Conservation (phyloP, 352 stramenopile species). For the Lagenidium giganteum region DNA sequence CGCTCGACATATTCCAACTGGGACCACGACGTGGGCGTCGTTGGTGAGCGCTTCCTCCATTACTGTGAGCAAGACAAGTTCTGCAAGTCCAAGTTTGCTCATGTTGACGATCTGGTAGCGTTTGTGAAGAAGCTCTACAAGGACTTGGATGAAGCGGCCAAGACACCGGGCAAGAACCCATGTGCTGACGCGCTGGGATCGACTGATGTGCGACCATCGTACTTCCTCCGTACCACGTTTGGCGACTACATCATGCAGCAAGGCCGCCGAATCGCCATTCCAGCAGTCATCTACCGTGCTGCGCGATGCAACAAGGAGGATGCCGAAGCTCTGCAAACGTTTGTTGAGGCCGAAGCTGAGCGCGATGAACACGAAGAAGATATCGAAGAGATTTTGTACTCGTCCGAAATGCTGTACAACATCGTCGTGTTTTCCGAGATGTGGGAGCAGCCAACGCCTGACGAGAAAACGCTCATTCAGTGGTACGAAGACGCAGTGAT, state of each 20-base stretch:
- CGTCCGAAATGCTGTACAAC: constrained; percentile 73
- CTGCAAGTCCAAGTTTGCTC: constrained; percentile 60
- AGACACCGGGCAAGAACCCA: constrained; percentile 29
- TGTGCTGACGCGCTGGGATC: constrained; percentile 41
- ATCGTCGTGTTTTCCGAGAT: constrained; percentile 79
- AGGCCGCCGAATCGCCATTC: constrained; percentile 29
- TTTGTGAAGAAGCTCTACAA: constrained; percentile 32
- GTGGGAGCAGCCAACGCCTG: constrained; percentile 52
- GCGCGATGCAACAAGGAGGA: constrained; percentile 34
- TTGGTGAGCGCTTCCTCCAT: constrained; percentile 42
- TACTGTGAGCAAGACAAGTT: constrained; percentile 51
- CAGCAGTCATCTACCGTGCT: constrained; percentile 50
- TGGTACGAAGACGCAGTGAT: constrained; percentile 62
- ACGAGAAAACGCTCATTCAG: constrained; percentile 40
- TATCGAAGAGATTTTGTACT: constrained; percentile 42
- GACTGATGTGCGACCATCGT: constrained; percentile 44
- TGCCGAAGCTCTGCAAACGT: constrained; percentile 27
- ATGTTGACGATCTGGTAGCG: constrained; percentile 30
- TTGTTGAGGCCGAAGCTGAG: constrained; percentile 20
- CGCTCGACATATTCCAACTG: constrained; percentile 77
- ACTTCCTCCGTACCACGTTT: constrained; percentile 62
- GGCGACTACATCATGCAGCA: constrained; percentile 55
- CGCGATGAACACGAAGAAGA: constrained; percentile 23
- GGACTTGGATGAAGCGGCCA: constrained; percentile 39
- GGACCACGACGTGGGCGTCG: constrained; percentile 50